Conservation (phyloP, 1,284 basidiomycete species). For the Inonotus hispidus region DNA sequence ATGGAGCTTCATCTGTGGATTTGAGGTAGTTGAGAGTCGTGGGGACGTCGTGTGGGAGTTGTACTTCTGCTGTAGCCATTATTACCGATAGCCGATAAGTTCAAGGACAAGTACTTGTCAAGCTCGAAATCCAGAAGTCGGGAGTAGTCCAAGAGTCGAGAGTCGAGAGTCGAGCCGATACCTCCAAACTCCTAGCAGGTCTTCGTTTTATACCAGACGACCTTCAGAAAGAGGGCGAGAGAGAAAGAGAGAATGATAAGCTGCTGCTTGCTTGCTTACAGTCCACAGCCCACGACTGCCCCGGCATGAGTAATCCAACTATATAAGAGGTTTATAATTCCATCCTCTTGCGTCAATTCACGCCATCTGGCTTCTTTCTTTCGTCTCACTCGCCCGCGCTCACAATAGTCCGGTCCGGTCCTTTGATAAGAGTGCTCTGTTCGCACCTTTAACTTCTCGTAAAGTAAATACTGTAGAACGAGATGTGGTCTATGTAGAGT, state of each 20-base stretch:
- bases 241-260: no score
- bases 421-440: no score
- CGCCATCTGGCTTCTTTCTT: not conserved
- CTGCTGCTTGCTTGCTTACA: no score
- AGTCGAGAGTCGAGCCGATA: not conserved
- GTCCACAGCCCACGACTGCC: not conserved
- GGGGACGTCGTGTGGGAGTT: not conserved
- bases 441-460: no score
- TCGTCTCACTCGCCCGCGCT: no score
- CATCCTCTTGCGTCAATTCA: not conserved
- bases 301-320: not conserved
- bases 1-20: not conserved
- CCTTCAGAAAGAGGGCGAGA: no score
- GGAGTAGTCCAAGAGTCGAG: not conserved
- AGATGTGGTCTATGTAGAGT: no score
- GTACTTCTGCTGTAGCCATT: conserved; percentile 3
- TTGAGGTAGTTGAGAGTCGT: conserved; percentile 2
- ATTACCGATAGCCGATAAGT: not conserved
- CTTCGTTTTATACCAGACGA: no score
- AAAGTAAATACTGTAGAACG: no score
- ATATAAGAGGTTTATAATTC: not conserved
- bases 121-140: not conserved
- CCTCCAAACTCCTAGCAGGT: no score
- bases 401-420: no score
- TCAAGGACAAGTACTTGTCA: not conserved